These are phyloP conservation scores for Rhododendron molle DNA, from an alignment of 148 eudicot species.

Conservation along the genomic window DNA sequence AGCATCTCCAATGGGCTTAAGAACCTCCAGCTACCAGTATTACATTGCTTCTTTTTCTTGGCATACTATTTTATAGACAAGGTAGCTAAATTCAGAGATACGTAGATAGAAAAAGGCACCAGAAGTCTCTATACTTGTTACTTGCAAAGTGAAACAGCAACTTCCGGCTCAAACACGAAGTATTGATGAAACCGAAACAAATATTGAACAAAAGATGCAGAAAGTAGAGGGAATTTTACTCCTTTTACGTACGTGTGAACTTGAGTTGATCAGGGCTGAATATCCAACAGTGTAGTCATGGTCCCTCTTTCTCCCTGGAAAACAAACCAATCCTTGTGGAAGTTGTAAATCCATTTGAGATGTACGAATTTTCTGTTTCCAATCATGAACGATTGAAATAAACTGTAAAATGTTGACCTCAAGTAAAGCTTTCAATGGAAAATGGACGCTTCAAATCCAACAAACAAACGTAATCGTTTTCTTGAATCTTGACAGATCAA, in stretches of 20 bases:
- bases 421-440: neutral
- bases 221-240: neutral
- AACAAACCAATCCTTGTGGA: conserved; percentile 9
- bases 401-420: neutral
- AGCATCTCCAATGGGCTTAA: neutral
- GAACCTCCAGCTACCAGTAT: conserved; percentile 1
- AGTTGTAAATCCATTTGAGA: neutral
- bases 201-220: neutral
- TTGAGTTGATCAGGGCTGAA: conserved; percentile 65
- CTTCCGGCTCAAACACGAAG: neutral
- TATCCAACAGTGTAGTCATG: conserved; percentile 51
- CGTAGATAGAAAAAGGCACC: neutral
- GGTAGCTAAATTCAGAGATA: neutral
- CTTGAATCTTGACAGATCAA: conserved; percentile 1
- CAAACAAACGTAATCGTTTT: neutral
- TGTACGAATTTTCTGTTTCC: neutral
- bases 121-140: neutral
- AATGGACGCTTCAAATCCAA: neutral
- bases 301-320: conserved; percentile 11
- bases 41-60: neutral
- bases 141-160: neutral
- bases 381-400: too few species aligned
- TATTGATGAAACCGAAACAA: neutral
- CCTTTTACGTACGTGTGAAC: conserved; percentile 47
- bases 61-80: neutral